Conservation (phyloP, 495 filamentous ascomycete genomes). For the Talaromyces adpressus region DNA sequence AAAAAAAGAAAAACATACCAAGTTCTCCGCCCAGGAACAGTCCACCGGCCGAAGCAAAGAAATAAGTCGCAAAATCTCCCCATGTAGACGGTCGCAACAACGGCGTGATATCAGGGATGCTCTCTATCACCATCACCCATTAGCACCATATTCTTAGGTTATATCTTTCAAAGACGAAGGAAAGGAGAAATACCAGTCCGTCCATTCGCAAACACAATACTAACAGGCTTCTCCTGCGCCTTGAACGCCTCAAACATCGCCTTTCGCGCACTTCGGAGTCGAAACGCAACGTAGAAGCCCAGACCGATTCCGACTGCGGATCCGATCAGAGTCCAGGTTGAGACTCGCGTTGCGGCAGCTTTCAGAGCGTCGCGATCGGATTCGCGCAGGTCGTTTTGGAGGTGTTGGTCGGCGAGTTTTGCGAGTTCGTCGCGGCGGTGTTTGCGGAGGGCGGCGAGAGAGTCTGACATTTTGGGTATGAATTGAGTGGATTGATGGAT, state of each 20-base stretch:
- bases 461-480: slow-evolving; percentile 38
- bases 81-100: slow-evolving; percentile 47
- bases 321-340: slow-evolving; percentile 48
- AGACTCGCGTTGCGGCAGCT: slow-evolving; percentile 44
- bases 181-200: slow-evolving; percentile 43
- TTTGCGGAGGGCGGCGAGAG: slow-evolving; percentile 50
- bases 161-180: too few species aligned
- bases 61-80: slow-evolving; percentile 57
- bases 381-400: slow-evolving; percentile 52
- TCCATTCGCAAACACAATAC: slow-evolving; percentile 56
- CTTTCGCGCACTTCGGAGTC: slow-evolving; percentile 45
- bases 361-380: slow-evolving; percentile 53
- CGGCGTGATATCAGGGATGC: slow-evolving; percentile 53
- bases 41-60: slow-evolving; percentile 54
- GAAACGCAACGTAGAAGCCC: slow-evolving; percentile 49
- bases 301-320: slow-evolving; percentile 53
- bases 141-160: background rate
- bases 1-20: slow-evolving; percentile 23
- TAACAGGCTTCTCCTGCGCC: slow-evolving; percentile 49
- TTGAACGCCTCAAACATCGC: slow-evolving; percentile 54
- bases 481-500: background rate
- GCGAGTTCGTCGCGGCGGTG: slow-evolving; percentile 45
- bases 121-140: slow-evolving; percentile 31
- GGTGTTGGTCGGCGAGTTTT: slow-evolving; percentile 54
- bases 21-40: slow-evolving; percentile 59